Evolutionary conservation across 179 eudicot genomes (phyloP), one percentile per base, ranked within the genome.

Genomic region (Heliamphora pulchella): DNA sequence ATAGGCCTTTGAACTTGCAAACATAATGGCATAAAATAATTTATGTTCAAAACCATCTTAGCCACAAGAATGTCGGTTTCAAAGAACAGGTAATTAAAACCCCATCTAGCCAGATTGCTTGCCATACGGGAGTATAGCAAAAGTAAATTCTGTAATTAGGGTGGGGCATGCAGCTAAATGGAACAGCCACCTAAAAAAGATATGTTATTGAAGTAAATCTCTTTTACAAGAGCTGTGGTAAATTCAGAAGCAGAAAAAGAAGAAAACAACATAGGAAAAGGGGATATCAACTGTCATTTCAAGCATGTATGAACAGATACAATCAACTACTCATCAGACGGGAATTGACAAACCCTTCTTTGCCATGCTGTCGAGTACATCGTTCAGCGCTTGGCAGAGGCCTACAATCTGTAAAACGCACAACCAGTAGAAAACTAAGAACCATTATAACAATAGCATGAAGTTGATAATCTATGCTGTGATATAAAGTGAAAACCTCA

Each of bases 351-450:
- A 76, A 46, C 98, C 98, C 87, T 85, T 92, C 89, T 91, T 94
- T 46, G 97, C 97, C 98, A 96, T 96, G 84, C 93, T 89, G 78
- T 94, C 99, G 47, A 96, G 93, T 74, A 96, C 87, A 50, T 92
- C 97, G 43, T 96, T 94, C 53, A 96, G 87, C 22, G 98, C 91
- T 86, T 96, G 99, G 82, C 99, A 96, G 64, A 96, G 87, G 11
- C 98, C 99, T 62, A 91, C 91, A 50, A 96, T 96, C 99, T 96
- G 97, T 85, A 77, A 57, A 47, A 75, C 53, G 47, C 71, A 81
- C 67, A 53, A 75, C 71, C 72, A 47, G 41, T 71, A 46, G 8
- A 18, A 15, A 11, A 22, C 57, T 10, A 4, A 11, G 63, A 75
- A 43, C 64, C 13, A 4, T 31, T 31, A 31, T 31, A 31, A 31